Base-by-base conservation (phyloP, 1,284 basidiomycete species). In the Cutaneotrichosporon sp. region DNA sequence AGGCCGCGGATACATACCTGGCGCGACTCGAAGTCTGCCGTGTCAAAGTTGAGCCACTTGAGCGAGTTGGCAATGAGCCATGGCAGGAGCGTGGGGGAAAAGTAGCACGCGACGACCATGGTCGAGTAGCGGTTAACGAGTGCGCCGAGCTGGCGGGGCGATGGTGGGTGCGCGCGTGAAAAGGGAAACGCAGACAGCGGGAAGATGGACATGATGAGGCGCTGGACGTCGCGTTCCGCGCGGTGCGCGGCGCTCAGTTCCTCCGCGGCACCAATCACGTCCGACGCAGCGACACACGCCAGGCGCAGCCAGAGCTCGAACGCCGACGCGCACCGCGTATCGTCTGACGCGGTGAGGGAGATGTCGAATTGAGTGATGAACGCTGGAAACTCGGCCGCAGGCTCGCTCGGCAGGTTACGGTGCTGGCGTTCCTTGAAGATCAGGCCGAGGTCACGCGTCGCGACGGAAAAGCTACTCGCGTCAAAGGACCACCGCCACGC, bases 91-190 rank as follows among this genome's bases (percentile, higher is more conserved):
- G 78, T 76, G 0, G 85, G 82, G 44, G 87, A 84, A 36, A 94
- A 80, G 62, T 86, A 81, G 46, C 90, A 80, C 7, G 84, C 84
- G n/a, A 90, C 79, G 17, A 87, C 83, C 61, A 89, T 80, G 14
- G 87, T 83, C 40, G 83, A 83, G 65, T 90, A 86, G 22, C 93
- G 85, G 71, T 97, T 97, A 72, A 87, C 85, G 12, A 97, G 79
- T 78, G 86, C 85, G 0, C 89, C 88, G 2, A 90, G 78, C 49
- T 88, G 83, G 30, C 81, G 76, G 3, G 70, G 61, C 1, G 79
- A 78, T 0, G 84, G 83, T 4, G 83, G 78, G 15, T 75, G 68
- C 26, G 77, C 73, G 47, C 82, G 80, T 14, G 80, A 80, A 70
- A 86, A 86, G 1, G 83, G 78, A 3, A 91, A 70, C 1, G 70